phyloP scores from a whole-genome alignment of 2,329 filamentous ascomycete genomes.

The Arthrobotrys pseudoclavata region DNA sequence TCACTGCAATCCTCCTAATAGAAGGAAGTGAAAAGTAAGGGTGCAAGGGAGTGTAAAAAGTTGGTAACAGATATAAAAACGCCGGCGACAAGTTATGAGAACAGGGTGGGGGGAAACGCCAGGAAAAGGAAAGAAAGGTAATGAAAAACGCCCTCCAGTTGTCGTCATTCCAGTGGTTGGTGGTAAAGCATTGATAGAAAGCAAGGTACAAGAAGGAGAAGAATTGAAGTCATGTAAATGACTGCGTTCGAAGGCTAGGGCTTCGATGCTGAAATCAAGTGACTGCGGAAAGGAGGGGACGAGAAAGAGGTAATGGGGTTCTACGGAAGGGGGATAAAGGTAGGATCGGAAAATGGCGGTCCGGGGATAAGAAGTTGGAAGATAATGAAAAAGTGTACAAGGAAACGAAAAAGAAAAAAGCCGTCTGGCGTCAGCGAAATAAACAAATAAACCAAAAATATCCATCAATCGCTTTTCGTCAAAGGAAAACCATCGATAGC shows the following conservation, averaged over 20 bases:
- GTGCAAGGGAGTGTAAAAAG: not conserved
- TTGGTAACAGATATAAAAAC: not conserved
- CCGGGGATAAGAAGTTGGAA: not conserved
- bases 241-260: constrained; percentile 1
- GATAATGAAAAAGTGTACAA: constrained; percentile 16
- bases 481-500: constrained; percentile 17
- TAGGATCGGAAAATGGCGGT: not conserved
- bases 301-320: not conserved
- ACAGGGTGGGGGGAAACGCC: not conserved
- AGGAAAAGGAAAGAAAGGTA: not conserved
- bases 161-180: constrained; percentile 8
- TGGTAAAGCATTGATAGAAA: not conserved
- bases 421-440: constrained; percentile 12
- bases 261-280: not conserved
- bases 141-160: constrained; percentile 11
- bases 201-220: constrained; percentile 16
- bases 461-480: constrained; percentile 25
- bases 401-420: constrained; percentile 10
- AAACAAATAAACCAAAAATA: constrained; percentile 7
- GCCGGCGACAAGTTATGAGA: not conserved
- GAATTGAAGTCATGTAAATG: no score
- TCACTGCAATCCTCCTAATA: not conserved
- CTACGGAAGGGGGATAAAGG: not conserved
- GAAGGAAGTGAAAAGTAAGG: not conserved
- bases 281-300: not conserved